Evolutionary conservation across 352 stramenopile species (phyloP), one percentile per base, ranked within the genome.

Genomic region (Phytopythium cucurbitacearum): DNA sequence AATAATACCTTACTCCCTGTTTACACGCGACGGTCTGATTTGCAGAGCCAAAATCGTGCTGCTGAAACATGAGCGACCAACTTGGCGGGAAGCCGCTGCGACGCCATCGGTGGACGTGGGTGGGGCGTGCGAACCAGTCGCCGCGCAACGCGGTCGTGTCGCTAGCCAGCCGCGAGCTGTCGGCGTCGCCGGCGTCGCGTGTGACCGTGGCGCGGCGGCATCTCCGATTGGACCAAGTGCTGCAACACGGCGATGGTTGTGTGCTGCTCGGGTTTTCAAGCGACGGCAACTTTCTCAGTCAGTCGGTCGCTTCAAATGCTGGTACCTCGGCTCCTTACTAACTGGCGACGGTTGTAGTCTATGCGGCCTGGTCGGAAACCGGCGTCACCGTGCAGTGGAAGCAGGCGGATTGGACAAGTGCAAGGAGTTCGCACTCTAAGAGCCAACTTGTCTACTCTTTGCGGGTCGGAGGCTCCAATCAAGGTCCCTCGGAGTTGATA

Each of bases 201-300:
- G 21, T 53, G 47, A 35, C 47, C 15, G 39, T 70, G 28, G 40
- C 53, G 4, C 62, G 55, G 4, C 33, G 34, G 40, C 57, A 41
- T 0, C 53, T 65, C 38, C 55, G 48, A 37, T 48, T 77, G 11
- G 47, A 35, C 0, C 62, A 76, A 40, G 72, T 81, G n/a, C 53
- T 86, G 42, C 47, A 56, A 9, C 64, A 59, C 3, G 71, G 81
- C 36, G 73, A 82, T 28, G 57, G 64, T 5, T 60, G 69, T 38
- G 73, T 87, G 13, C 48, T 91, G 16, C 57, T 91, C 28, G 80
- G 80, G 5, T 91, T 89, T 60, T 89, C 78, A 0, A 72, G 69
- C 48, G 79, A 89, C 50, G 80, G 80, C 44, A 63, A 78, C 58
- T 82, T 69, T 54, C 59, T 91, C 32, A 1, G 80, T 89, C 48